phyloP scores from a whole-genome alignment of 2,329 filamentous ascomycete genomes.

The Penicillium aurantiogriseum region DNA sequence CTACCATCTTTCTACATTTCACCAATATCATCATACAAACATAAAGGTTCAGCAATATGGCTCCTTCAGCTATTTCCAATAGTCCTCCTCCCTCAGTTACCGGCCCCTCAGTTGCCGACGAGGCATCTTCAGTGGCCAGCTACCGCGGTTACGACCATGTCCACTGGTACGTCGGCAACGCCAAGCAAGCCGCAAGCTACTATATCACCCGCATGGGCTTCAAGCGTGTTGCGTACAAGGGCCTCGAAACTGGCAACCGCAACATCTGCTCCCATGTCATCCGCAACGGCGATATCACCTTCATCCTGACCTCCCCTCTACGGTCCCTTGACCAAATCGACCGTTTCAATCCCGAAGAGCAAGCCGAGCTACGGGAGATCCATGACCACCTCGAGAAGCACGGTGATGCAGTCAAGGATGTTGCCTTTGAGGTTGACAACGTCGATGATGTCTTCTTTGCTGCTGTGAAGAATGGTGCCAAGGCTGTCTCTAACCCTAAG shows the following conservation, averaged over 20 bases:
- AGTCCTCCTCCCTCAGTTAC: constrained; percentile 23
- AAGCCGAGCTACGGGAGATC: constrained; percentile 67
- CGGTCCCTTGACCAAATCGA: constrained; percentile 66
- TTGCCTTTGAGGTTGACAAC: constrained; percentile 90
- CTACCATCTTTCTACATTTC: not conserved
- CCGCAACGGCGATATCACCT: constrained; percentile 44
- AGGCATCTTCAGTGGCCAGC: constrained; percentile 31
- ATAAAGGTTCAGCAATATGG: constrained; percentile 24
- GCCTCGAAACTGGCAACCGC: constrained; percentile 82
- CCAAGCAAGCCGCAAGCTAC: constrained; percentile 88
- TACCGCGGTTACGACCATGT: constrained; percentile 87
- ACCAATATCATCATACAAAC: not conserved
- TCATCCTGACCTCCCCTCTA: constrained; percentile 44
- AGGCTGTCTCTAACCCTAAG: constrained; percentile 48
- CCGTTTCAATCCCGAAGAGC: constrained; percentile 56
- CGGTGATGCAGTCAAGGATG: constrained; percentile 91
- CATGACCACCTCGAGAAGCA: constrained; percentile 81
- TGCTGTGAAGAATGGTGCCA: constrained; percentile 58
- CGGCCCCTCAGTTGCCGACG: constrained; percentile 12
- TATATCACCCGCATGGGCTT: constrained; percentile 89
- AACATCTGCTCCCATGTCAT: constrained; percentile 77
- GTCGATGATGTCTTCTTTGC: constrained; percentile 75
- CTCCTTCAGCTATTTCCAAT: constrained; percentile 32
- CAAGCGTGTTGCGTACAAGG: constrained; percentile 74
- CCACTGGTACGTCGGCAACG: constrained; percentile 95